Base-by-base conservation (phyloP, 129 eudicot species). In the Helichrysum umbraculigerum region DNA sequence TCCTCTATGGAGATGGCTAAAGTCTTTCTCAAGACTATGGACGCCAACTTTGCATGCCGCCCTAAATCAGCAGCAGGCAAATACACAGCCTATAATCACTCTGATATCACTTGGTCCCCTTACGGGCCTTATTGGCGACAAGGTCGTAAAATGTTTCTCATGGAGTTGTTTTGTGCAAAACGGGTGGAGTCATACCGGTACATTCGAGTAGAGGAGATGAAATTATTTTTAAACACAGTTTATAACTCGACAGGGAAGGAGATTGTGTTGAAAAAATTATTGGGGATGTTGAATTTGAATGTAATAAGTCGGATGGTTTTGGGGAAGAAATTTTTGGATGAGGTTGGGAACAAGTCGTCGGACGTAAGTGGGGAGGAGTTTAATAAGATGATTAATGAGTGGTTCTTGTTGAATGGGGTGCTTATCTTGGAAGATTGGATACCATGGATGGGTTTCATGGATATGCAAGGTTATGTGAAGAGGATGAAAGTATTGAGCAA, bases 401-500 rank as follows among this genome's bases (percentile, higher is more conserved):
- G 14, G 14, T 52, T 52, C 14, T 12, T 52, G 16, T 52, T 52
- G 14, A 16, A 16, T 14, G 59, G 59, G 59, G 59, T 52, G 59
- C 16, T 52, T 8, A 52, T 52, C 10, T 52, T 52, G 59, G 59
- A 7, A 14, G n/a, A n/a, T n/a, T n/a, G n/a, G n/a, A n/a, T n/a
- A n/a, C n/a, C n/a, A n/a, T n/a, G n/a, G n/a, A n/a, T 52, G 0
- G 59, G 16, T 52, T 52, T 52, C 20, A 1, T 52, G 59, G 59
- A 52, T 52, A 3, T 52, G 17, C 83, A 83, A 47, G 87, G 87
- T 14, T 83, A 86, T 83, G 75, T 86, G 2, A 86, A 86, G 85
- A 83, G 87, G 68, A 86, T 86, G 89, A 86, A 86, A 75, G 60
- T 16, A 7, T 47, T 86, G 77, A 78, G 78, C 56, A 83, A 86